Base-by-base conservation (phyloP, 306 rosid genomes). In the Astragalus glycyphyllos region DNA sequence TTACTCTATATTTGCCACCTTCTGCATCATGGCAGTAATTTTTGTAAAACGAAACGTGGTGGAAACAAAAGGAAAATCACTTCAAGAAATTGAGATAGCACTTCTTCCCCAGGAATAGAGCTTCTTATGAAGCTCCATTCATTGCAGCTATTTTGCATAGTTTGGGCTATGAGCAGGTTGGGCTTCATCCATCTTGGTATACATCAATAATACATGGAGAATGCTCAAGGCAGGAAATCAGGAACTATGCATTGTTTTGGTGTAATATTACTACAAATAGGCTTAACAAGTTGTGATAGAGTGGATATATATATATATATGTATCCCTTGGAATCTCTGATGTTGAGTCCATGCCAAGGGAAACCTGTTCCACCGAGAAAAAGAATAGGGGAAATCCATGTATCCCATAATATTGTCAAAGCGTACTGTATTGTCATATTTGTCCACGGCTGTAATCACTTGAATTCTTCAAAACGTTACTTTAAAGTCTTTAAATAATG, bases 31-130 rank as follows among this genome's bases (percentile, higher is more conserved):
- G 74, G 97, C 96, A 35, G 96, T 94, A 35, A 76, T 81, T 54
- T 94, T 94, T 60, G 97, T 94, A 17, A 94, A 86, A 80, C 85
- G 87, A 76, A 84, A 90, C 72, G 97, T 94, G 73, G 82, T 94
- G 46, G 98, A 94, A 86, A 94, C 98, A 68, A 94, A 94, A 80
- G 98, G 98, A 48, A 94, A 85, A 80, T 86, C 98, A 5, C 98
- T 94, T 79, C 97, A 94, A 64, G 98, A 94, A 75, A 94, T 94
- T 62, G 98, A 94, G 86, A 94, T 94, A 40, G 97, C 98, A 3
- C 97, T 94, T 75, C 97, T 94, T 71, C 88, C 96, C 5, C 95
- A 87, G 69, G 89, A 94, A 54, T 89, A 87, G 79, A 66, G 48
- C 49, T 73, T 81, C 32, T 12, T 34, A 7, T 16, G 49, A 11